Evolutionary conservation across 805 yeast species (phyloP).

Genomic region (Candida namnaoensis): DNA sequence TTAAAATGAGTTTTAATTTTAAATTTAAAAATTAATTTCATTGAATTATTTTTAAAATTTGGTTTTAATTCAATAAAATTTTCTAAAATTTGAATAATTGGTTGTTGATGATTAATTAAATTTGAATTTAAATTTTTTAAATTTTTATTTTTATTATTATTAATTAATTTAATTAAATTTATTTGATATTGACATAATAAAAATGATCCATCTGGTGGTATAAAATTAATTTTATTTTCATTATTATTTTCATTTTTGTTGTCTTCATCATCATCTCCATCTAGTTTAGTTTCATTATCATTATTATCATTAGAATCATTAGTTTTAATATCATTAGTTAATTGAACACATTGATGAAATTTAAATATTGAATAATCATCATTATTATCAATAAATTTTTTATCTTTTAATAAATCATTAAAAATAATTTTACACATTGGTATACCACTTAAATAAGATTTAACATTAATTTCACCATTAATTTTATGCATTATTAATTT

Average conservation of each 20-base stretch:
- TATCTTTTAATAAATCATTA: slow-evolving; percentile 46
- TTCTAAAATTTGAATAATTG: slow-evolving; percentile 1
- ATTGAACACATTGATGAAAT: slow-evolving; percentile 83
- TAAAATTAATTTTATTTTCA: slow-evolving; percentile 55
- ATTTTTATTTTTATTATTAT: slow-evolving; percentile 16
- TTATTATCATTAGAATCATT: too few species aligned
- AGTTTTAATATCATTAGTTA: slow-evolving; percentile 37
- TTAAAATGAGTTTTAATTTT: slow-evolving; percentile 54
- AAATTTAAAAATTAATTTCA: slow-evolving; percentile 12
- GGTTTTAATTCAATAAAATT: neutral
- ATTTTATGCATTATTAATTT: slow-evolving; percentile 60
- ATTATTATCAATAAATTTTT: slow-evolving; percentile 8
- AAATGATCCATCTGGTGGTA: slow-evolving; percentile 88
- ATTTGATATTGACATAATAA: slow-evolving; percentile 36
- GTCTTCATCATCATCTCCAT: slow-evolving; percentile 26
- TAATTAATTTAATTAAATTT: slow-evolving; percentile 7
- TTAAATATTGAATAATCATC: slow-evolving; percentile 29
- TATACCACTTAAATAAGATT: slow-evolving; percentile 83
- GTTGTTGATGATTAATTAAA: slow-evolving; percentile 1
- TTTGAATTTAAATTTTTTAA: slow-evolving; percentile 11
- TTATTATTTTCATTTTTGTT: slow-evolving; percentile 4
- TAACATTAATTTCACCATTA: slow-evolving; percentile 63
- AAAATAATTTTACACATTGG: slow-evolving; percentile 72
- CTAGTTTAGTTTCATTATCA: too few species aligned
- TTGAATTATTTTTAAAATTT: neutral